Base-by-base conservation (phyloP, 106 monocot genomes). In the Narthecium ossifragum region DNA sequence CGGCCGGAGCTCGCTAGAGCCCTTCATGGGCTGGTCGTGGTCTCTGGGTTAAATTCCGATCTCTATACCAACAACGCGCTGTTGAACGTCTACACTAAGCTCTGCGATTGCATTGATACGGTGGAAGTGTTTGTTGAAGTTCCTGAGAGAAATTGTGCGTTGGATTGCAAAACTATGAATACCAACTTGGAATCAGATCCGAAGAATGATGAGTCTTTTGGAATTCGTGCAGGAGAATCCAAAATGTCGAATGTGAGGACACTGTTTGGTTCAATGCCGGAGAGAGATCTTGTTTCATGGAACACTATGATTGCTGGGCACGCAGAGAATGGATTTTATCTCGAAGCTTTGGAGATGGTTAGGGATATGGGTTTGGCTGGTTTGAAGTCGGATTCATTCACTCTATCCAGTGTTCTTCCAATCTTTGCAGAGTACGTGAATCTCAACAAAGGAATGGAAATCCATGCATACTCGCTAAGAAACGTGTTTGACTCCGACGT, bases 251-350 rank as follows among this genome's bases (percentile, higher is more conserved):
- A 29, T 3, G 67, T 78, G 22, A 60, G 41, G 40, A 86, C 77
- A 58, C 63, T 91, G 77, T 92, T 86, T 49, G 77, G 77, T 22
- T 71, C 39, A 36, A 83, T 92, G 91, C 65, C 75, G 5, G 53
- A 71, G 28, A 54, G 81, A 40, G 88, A 93, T 63, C 51, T 79
- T 10, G 79, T 88, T 21, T 79, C 93, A 3, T 93, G 88, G 88
- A 93, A 85, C 36, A 88, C 93, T 15, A 57, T 88, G 30, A 82
- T 93, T 56, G 64, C 70, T 7, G 81, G 79, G 13, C 20, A 25
- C 53, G 73, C 82, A 0, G 76, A 82, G 48, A 66, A 55, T 31
- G 85, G 88, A 26, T 47, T 74, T 53, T 61, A 85, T 52, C 43
- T 31, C 34, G 82, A 81, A 41, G 85, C 88, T 56, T 22, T 93